These are phyloP conservation scores for Sambucus nigra DNA, from an alignment of 129 eudicot species.

Conservation along the genomic window DNA sequence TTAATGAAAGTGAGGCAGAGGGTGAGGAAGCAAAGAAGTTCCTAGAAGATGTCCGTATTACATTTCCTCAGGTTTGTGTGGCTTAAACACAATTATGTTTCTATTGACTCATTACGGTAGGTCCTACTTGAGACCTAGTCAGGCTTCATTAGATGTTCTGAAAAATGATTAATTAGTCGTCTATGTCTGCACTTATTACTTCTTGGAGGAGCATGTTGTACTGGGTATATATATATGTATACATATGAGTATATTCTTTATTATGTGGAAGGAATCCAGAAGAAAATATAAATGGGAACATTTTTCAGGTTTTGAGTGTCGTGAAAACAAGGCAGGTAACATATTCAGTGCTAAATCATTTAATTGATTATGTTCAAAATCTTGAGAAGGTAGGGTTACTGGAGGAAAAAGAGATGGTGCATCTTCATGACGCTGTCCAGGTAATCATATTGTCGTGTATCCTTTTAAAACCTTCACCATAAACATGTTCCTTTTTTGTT, in stretches of 20 bases:
- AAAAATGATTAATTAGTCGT: not conserved
- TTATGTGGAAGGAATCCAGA: too few relatives aligned
- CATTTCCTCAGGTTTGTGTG: slow-evolving; percentile 76
- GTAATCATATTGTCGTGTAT: slow-evolving; percentile 21
- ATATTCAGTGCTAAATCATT: slow-evolving; percentile 69
- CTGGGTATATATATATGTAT: not conserved
- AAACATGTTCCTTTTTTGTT: slow-evolving; percentile 1
- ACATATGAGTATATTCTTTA: not conserved
- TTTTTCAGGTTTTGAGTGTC: slow-evolving; percentile 65
- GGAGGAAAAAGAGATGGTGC: slow-evolving; percentile 81
- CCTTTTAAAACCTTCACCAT: slow-evolving; percentile 1
- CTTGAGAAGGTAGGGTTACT: slow-evolving; percentile 88
- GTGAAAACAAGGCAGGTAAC: slow-evolving; percentile 94
- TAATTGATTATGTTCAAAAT: slow-evolving; percentile 72
- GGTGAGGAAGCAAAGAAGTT: slow-evolving; percentile 74
- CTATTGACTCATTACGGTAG: not conserved
- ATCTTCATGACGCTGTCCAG: slow-evolving; percentile 97
- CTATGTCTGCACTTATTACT: not conserved
- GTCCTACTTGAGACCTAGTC: not conserved
- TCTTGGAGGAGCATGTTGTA: not conserved
- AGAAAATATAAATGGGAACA: not conserved
- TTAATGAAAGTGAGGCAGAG: slow-evolving; percentile 75
- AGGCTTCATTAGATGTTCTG: not conserved
- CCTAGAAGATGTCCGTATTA: slow-evolving; percentile 77
- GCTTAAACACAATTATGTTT: not conserved